Conservation (phyloP, 2,329 filamentous ascomycete genomes). For the Aureobasidium sp. region DNA sequence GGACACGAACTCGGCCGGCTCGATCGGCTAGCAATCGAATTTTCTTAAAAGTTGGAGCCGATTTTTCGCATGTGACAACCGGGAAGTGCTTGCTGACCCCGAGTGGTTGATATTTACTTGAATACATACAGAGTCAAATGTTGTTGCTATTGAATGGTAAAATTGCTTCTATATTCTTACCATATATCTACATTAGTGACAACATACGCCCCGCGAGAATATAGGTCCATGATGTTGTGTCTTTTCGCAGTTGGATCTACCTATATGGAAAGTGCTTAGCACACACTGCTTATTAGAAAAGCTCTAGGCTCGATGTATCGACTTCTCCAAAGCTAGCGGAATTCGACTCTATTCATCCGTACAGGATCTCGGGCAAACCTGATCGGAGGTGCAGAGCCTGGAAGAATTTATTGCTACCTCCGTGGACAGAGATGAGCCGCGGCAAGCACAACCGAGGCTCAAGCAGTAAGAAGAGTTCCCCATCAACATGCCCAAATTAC, state of each 20-base stretch:
- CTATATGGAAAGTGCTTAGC: neutral
- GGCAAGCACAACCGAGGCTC: neutral
- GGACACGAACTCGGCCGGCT: slow-evolving; percentile 7
- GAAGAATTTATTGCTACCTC: neutral
- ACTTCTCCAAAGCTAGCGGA: neutral
- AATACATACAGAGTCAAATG: too few species aligned
- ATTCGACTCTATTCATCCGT: too few species aligned
- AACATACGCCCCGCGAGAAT: too few species aligned
- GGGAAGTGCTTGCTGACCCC: neutral
- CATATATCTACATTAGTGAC: too few species aligned
- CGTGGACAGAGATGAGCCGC: neutral
- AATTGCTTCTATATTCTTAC: too few species aligned
- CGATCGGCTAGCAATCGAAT: slow-evolving; percentile 5
- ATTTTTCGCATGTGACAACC: slow-evolving; percentile 1
- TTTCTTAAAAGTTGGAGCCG: slow-evolving; percentile 12
- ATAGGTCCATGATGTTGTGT: too few species aligned
- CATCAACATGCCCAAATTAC: too few species aligned
- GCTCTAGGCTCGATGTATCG: neutral
- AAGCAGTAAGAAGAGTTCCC: neutral
- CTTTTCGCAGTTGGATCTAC: neutral
- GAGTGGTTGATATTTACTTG: neutral
- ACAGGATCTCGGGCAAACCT: neutral
- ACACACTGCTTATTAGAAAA: neutral
- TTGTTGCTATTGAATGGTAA: too few species aligned
- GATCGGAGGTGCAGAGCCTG: neutral